Conservation (phyloP, 441 rosid species). For the Pelargonium myrrhifolium region DNA sequence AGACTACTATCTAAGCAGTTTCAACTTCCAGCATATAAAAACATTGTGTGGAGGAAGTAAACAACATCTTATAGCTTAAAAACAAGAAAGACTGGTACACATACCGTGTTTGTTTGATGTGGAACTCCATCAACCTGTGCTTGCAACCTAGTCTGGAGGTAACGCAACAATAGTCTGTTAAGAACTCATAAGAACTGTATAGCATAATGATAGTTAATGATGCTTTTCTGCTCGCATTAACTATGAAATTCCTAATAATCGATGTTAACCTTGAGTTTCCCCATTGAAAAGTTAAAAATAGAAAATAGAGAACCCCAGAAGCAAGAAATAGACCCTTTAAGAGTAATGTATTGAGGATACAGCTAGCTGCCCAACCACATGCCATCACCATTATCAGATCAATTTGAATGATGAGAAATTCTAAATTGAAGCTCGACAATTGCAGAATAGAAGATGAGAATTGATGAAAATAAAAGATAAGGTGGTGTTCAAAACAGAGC, state of each 20-base stretch:
- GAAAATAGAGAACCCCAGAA: slow-evolving; percentile 1
- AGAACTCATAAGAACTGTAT: not conserved
- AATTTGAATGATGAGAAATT: no score
- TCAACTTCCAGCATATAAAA: not conserved
- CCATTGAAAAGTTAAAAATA: no score
- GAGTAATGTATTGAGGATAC: not conserved
- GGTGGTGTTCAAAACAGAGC: no score
- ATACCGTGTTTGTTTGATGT: slow-evolving; percentile 26
- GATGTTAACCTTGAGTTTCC: no score
- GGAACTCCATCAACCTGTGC: slow-evolving; percentile 70
- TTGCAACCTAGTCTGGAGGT: slow-evolving; percentile 57
- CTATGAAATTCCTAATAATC: no score
- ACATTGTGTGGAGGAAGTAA: no score
- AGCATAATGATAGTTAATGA: not conserved
- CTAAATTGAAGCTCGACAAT: not conserved
- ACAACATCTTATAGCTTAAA: not conserved
- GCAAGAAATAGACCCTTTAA: not conserved
- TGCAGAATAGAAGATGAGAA: no score
- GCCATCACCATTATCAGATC: not conserved
- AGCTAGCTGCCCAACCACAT: not conserved
- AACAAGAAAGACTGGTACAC: not conserved
- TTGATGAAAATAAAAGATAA: no score
- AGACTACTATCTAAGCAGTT: no score
- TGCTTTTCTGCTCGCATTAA: no score
- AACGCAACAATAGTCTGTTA: slow-evolving; percentile 3